Base-by-base conservation (phyloP, 2,329 filamentous ascomycete genomes). In the Colletotrichum salicis region DNA sequence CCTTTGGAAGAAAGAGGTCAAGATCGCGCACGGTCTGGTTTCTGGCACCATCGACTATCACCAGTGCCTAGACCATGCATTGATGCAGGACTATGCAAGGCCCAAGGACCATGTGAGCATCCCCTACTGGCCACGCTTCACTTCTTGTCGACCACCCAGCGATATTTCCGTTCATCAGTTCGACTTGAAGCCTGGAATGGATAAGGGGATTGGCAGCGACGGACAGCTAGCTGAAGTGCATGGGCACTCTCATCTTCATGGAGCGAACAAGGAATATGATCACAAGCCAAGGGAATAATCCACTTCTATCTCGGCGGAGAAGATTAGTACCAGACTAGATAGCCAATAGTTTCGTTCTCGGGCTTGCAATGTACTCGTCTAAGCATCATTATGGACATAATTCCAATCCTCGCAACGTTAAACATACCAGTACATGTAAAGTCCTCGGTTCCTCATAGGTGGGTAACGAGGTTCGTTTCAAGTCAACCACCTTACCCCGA, bases 21-120 rank as follows among this genome's bases (percentile, higher is more conserved):
- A 63, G 10, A 63, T 63, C 27, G 60, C 48, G 24, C 60, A 63
- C 45, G 60, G 60, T 5, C 29, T 63, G 13, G 45, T 63, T 13
- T 64, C 62, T 56, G 62, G 62, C 10, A 64, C 62, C 31, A 64
- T 56, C 33, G 62, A 64, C 62, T 56, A 64, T 29, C 60, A 63
- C 22, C 61, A 64, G 33, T 64, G 61, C 51, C 61, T 63, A 22
- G 60, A 63, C 13, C 60, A 63, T 24, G 60, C 60, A 15, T 41
- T 63, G 12, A 63, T 63, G 60, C 45, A 54, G 4, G 60, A 63
- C 60, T 63, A 63, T 6, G 29, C 60, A 15, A 63, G 60, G 22
- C 45, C 60, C 27, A 37, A 35, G 22, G 48, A 54, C 15, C 60
- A 54, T 22, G 48, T 63, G n/a, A 63, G 60, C n/a, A 54, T 54